Percentiles rank a stretch among this genome's conserved stretches.
phyloP scores from a whole-genome alignment of 257 asterid species.

The Rauvolfia tetraphylla region DNA sequence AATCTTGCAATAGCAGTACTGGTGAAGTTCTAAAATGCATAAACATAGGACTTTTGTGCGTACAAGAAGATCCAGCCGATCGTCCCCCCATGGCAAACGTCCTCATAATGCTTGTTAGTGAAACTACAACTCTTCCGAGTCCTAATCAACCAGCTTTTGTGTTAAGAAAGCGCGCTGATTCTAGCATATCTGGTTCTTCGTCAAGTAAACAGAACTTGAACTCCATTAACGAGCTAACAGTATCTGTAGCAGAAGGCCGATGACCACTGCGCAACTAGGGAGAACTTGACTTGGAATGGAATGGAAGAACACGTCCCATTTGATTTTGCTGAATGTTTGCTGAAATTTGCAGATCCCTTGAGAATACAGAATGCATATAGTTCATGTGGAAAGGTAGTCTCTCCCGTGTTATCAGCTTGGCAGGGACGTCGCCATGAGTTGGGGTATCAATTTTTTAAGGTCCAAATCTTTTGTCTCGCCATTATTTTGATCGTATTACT shows the following conservation, averaged over 20 bases:
- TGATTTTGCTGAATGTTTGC: not conserved
- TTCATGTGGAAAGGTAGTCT: too few relatives aligned
- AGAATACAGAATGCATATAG: too few relatives aligned
- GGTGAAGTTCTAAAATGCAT: conserved; percentile 24
- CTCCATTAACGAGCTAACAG: conserved; percentile 2
- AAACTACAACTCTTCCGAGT: conserved; percentile 12
- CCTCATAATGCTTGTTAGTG: conserved; percentile 23
- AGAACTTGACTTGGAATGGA: not conserved
- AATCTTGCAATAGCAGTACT: conserved; percentile 1
- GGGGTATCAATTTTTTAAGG: too few relatives aligned
- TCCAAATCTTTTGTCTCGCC: too few relatives aligned
- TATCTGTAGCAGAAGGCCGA: not conserved
- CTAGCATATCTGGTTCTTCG: not conserved
- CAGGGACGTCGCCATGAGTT: too few relatives aligned
- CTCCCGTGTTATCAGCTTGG: too few relatives aligned
- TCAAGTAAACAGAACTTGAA: not conserved
- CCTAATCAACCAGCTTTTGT: conserved; percentile 30
- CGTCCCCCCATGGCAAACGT: conserved; percentile 33
- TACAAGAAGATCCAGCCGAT: conserved; percentile 29
- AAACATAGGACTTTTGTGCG: conserved; percentile 31
- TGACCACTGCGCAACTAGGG: not conserved
- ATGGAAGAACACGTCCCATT: not conserved
- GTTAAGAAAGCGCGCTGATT: not conserved
- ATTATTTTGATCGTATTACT: too few relatives aligned
- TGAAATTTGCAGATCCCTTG: too few relatives aligned